A percentile compares a stretch with the other conserved stretches of the same genome.
phyloP scores from a whole-genome alignment of 495 filamentous ascomycete genomes.

The Lineolata rhizophorae region DNA sequence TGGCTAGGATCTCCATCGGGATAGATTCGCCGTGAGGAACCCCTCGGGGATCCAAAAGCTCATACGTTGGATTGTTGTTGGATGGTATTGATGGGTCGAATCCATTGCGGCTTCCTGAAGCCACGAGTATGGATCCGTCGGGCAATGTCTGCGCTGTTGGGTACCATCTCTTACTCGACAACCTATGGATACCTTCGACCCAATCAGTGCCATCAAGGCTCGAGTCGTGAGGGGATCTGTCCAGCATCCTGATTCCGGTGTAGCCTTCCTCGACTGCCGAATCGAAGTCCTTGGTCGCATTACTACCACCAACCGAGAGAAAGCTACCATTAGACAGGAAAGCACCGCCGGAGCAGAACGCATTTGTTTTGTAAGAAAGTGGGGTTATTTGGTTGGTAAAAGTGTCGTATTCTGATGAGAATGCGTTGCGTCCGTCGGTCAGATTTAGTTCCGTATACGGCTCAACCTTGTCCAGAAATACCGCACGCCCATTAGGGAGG shows the following conservation, averaged over 20 bases:
- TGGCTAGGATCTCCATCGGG: slow-evolving; percentile 26
- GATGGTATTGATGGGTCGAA: slow-evolving; percentile 28
- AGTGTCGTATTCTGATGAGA: slow-evolving; percentile 38
- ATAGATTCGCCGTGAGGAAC: slow-evolving; percentile 22
- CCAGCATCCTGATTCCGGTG: slow-evolving; percentile 30
- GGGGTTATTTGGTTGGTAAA: slow-evolving; percentile 23
- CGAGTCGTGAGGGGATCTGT: slow-evolving; percentile 25
- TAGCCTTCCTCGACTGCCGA: slow-evolving; percentile 37
- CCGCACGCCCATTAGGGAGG: slow-evolving; percentile 33
- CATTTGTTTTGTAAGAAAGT: slow-evolving; percentile 33
- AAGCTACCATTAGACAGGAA: slow-evolving; percentile 35
- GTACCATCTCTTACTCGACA: slow-evolving; percentile 35
- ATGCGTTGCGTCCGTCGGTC: slow-evolving; percentile 31
- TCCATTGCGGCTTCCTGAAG: slow-evolving; percentile 38
- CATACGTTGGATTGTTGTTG: slow-evolving; percentile 45
- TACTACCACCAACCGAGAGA: slow-evolving; percentile 35
- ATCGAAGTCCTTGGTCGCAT: slow-evolving; percentile 29
- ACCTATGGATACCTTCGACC: slow-evolving; percentile 33
- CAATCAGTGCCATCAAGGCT: slow-evolving; percentile 27
- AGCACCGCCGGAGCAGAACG: slow-evolving; percentile 38
- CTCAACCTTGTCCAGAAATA: slow-evolving; percentile 43
- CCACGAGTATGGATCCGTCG: slow-evolving; percentile 33
- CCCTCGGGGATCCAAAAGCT: slow-evolving; percentile 27
- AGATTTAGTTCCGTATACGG: slow-evolving; percentile 35
- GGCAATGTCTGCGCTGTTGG: slow-evolving; percentile 33